phyloP scores from a whole-genome alignment of 352 stramenopile species.

The Phytopythium aichiense region DNA sequence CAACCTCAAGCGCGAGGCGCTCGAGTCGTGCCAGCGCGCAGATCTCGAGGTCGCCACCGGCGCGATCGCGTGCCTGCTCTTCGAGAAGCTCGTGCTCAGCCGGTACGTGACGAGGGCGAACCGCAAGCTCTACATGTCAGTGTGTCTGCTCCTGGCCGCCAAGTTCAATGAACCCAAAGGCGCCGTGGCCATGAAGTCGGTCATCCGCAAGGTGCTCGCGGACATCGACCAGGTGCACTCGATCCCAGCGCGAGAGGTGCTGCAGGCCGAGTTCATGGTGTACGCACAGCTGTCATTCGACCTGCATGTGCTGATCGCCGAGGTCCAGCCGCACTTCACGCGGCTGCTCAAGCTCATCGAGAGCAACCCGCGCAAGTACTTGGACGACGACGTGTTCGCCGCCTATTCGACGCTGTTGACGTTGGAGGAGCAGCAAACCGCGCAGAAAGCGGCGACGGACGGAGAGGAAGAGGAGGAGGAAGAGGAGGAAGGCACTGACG shows the following conservation, averaged over 20 bases:
- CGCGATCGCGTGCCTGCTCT: slow-evolving; percentile 95
- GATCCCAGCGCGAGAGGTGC: slow-evolving; percentile 76
- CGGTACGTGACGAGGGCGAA: slow-evolving; percentile 96
- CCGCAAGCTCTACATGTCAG: slow-evolving; percentile 94
- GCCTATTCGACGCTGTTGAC: slow-evolving; percentile 69
- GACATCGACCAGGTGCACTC: slow-evolving; percentile 82
- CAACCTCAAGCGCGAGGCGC: slow-evolving; percentile 90
- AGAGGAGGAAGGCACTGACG: slow-evolving; percentile 62
- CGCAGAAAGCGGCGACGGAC: slow-evolving; percentile 6
- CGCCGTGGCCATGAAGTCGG: slow-evolving; percentile 55
- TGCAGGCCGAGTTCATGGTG: slow-evolving; percentile 87
- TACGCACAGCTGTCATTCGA: slow-evolving; percentile 89
- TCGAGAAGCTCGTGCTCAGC: slow-evolving; percentile 95
- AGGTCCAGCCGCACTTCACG: slow-evolving; percentile 86
- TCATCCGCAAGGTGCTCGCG: slow-evolving; percentile 63
- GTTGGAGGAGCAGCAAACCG: slow-evolving; percentile 48
- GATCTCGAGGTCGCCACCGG: slow-evolving; percentile 93
- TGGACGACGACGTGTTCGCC: slow-evolving; percentile 83
- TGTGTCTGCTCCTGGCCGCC: slow-evolving; percentile 92
- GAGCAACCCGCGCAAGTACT: slow-evolving; percentile 86
- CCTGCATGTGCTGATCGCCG: slow-evolving; percentile 73
- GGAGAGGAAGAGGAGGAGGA: slow-evolving; percentile 33
- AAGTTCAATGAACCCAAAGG: slow-evolving; percentile 90
- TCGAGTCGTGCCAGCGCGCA: slow-evolving; percentile 67
- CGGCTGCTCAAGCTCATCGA: slow-evolving; percentile 82